Percentiles rank a stretch among this genome's conserved stretches.
These are phyloP conservation scores for Lipomyces japonicus DNA, from an alignment of 805 yeast species.

Conservation along the genomic window DNA sequence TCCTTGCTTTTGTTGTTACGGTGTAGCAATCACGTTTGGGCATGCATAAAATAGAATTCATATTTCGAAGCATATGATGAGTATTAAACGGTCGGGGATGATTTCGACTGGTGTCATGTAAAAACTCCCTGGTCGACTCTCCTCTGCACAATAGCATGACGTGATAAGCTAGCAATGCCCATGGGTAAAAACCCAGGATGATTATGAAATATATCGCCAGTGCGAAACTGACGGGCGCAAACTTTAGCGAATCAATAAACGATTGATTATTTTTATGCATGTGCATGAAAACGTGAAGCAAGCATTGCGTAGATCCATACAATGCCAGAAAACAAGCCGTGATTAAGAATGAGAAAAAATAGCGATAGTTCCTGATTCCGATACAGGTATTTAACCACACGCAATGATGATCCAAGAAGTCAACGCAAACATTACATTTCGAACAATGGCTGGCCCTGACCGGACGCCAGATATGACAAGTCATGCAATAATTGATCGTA, in stretches of 20 bases:
- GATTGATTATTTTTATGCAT: too few relatives aligned
- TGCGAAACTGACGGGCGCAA: conserved; percentile 3
- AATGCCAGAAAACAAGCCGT: conserved; percentile 2
- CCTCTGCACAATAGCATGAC: conserved; percentile 2
- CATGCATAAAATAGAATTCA: not conserved
- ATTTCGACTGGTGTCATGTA: not conserved
- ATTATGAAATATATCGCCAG: not conserved
- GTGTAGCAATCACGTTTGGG: too few relatives aligned
- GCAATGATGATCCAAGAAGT: conserved; percentile 15
- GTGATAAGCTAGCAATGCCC: conserved; percentile 1
- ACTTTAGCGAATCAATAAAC: not conserved
- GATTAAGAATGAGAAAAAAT: not conserved
- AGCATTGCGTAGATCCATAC: too few relatives aligned
- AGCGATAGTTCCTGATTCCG: conserved; percentile 12
- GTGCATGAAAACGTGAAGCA: too few relatives aligned
- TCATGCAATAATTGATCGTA: conserved; percentile 10
- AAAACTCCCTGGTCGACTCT: conserved; percentile 2
- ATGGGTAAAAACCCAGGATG: conserved; percentile 1
- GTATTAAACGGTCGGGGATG: conserved; percentile 3
- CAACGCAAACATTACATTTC: conserved; percentile 9
- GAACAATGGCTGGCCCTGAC: conserved; percentile 15
- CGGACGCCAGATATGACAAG: conserved; percentile 13
- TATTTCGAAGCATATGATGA: not conserved
- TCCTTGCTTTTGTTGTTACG: too few relatives aligned
- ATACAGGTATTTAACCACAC: conserved; percentile 13